Conservation (phyloP, 202 grass and related monocot species). For the Schoenoplectus triqueter region DNA sequence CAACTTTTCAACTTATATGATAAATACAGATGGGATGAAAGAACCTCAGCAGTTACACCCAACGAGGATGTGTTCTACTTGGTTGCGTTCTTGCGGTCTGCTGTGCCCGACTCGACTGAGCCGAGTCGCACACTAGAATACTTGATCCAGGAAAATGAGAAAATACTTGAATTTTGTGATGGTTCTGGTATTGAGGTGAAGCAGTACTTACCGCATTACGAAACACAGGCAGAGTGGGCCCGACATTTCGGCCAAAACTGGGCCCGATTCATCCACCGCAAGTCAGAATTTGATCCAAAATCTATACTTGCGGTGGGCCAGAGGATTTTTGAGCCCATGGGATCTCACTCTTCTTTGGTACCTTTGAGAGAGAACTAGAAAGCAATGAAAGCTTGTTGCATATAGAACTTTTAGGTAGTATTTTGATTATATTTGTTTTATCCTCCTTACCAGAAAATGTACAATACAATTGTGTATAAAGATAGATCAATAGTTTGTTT, state of each 20-base stretch:
- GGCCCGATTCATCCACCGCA: conserved; percentile 53
- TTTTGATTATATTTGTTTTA: conserved; percentile 20
- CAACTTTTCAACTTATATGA: neutral
- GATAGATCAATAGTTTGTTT: neutral
- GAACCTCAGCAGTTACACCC: conserved; percentile 77
- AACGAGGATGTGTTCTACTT: conserved; percentile 96
- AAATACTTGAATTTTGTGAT: conserved; percentile 69
- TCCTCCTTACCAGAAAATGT: conserved; percentile 42
- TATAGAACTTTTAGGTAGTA: conserved; percentile 34
- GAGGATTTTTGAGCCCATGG: conserved; percentile 62
- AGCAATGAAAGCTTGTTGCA: conserved; percentile 42
- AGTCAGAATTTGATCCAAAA: conserved; percentile 67
- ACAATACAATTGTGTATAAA: conserved; percentile 39
- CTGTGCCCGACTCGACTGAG: conserved; percentile 50
- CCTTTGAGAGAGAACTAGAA: conserved; percentile 33
- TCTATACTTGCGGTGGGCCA: conserved; percentile 70
- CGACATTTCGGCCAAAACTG: conserved; percentile 73
- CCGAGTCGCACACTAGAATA: conserved; percentile 48
- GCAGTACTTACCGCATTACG: conserved; percentile 84
- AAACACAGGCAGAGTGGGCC: conserved; percentile 61
- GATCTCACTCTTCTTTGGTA: conserved; percentile 38
- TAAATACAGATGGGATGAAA: conserved; percentile 69
- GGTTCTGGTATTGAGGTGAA: conserved; percentile 56
- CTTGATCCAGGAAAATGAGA: conserved; percentile 68
- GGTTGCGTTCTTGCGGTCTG: conserved; percentile 85